Evolutionary conservation across 1,284 basidiomycete genomes (phyloP).

Genomic region (Tylopilus sp.): DNA sequence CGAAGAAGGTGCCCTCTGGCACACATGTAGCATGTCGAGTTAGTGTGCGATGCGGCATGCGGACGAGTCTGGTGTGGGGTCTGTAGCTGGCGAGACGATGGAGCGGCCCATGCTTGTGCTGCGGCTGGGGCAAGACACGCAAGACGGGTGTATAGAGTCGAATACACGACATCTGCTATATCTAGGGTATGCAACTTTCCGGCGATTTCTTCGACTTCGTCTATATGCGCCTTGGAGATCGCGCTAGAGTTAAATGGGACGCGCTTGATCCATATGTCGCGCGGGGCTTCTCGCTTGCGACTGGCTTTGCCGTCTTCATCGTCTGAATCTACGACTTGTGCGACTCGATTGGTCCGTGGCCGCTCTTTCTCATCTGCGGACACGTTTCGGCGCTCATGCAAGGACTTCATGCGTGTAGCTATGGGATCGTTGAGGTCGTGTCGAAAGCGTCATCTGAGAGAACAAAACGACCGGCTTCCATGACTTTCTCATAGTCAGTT

Average conservation of each 20-base stretch:
- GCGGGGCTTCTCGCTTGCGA: background rate
- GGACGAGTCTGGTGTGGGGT: too few species aligned
- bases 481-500: background rate
- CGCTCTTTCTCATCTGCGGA: background rate
- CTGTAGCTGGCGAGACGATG: background rate
- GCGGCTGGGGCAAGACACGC: background rate
- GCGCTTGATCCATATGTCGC: background rate
- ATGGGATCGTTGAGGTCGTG: background rate
- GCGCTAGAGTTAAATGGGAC: background rate
- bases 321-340: background rate
- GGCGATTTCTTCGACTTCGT: background rate
- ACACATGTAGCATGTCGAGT: too few species aligned
- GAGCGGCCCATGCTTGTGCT: background rate
- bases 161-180: background rate
- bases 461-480: background rate
- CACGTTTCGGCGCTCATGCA: background rate
- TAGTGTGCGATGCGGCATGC: too few species aligned
- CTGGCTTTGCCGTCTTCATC: background rate
- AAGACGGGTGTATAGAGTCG: background rate
- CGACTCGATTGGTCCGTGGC: too few species aligned
- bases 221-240: background rate
- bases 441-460: slow-evolving; percentile 1
- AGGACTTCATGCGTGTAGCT: background rate
- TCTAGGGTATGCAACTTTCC: background rate
- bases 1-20: too few species aligned